Evolutionary conservation across 495 filamentous ascomycete species (phyloP).

Genomic region (Viridothelium virens): DNA sequence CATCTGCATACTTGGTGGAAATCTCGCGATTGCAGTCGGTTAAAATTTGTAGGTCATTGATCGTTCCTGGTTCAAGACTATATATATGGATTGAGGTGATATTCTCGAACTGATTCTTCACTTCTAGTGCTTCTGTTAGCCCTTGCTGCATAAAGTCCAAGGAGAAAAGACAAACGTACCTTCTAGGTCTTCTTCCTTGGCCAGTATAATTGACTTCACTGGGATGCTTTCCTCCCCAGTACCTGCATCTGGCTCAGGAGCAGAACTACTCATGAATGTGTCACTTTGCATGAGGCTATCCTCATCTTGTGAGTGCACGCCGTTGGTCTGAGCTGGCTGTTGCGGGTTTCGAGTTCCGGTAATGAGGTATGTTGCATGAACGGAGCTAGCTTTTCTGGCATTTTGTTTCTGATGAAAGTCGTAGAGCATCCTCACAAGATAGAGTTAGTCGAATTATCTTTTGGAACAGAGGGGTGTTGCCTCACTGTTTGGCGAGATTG

Average conservation of each 20-base stretch:
- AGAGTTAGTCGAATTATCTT: slow-evolving; percentile 12
- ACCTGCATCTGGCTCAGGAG: slow-evolving; percentile 43
- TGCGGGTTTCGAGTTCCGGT: slow-evolving; percentile 45
- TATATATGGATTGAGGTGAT: slow-evolving; percentile 79
- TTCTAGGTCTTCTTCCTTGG: slow-evolving; percentile 71
- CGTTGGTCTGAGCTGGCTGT: slow-evolving; percentile 28
- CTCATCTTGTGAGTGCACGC: slow-evolving; percentile 40
- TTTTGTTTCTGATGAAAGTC: slow-evolving; percentile 81
- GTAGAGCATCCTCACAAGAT: slow-evolving; percentile 64
- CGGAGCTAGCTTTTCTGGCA: slow-evolving; percentile 57
- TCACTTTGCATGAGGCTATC: slow-evolving; percentile 70
- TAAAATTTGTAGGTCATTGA: slow-evolving; percentile 70
- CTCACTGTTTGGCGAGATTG: slow-evolving; percentile 74
- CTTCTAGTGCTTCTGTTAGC: slow-evolving; percentile 41
- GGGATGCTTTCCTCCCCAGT: slow-evolving; percentile 36
- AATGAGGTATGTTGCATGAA: slow-evolving; percentile 85
- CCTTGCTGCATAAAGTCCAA: neutral
- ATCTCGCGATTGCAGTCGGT: slow-evolving; percentile 59
- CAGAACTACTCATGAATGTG: slow-evolving; percentile 51
- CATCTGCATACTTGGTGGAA: slow-evolving; percentile 43
- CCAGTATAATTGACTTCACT: slow-evolving; percentile 57
- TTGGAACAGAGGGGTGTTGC: slow-evolving; percentile 14
- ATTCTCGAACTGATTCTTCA: slow-evolving; percentile 57
- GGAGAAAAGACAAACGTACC: slow-evolving; percentile 40
- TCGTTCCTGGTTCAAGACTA: slow-evolving; percentile 62